Evolutionary conservation across 352 stramenopile genomes (phyloP), one percentile per base, ranked within the genome.

Genomic region (Phytophthora tubulina): DNA sequence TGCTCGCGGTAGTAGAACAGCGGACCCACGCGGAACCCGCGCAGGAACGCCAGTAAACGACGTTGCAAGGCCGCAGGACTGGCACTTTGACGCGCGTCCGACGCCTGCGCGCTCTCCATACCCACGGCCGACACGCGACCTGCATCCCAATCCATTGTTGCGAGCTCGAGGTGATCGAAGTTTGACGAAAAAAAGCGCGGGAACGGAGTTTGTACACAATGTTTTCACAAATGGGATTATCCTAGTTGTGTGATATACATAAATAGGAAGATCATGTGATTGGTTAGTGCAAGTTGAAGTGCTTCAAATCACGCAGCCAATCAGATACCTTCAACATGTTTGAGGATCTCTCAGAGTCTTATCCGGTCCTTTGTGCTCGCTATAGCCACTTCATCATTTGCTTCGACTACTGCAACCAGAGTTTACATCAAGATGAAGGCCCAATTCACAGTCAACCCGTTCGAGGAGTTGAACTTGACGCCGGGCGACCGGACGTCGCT

Each of bases 1-100:
- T 97, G 88, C 70, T 97, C 89, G 59, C 93, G 88, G 73, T 98
- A 98, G 71, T 87, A 90, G 70, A 97, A 97, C 31, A 96, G 77
- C 38, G 89, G 83, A 0, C 91, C 93, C 7, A 96, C 78, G 38
- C 89, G 86, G 70, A 97, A 98, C 50, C 87, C 92, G 48, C 93
- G 90, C 54, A 98, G 80, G 63, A 98, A 98, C 15, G 88, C 77
- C n/a, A 88, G 72, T 38, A 94, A 62, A 13, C 88, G 85, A 33
- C 76, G 77, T 66, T 94, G 87, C 54, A 95, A 71, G 7, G 84
- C 85, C 11, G 84, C 80, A 5, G 83, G 85, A 49, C 82, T 91
- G 1, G 65, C 60, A 27, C 72, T 76, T 44, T 87, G 78, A 14
- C 83, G 73, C 21, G 76, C 79, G 66, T 92, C 81, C 14, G 82